Conservation (phyloP, 129 eudicot species). For the Tanacetum coccineum region DNA sequence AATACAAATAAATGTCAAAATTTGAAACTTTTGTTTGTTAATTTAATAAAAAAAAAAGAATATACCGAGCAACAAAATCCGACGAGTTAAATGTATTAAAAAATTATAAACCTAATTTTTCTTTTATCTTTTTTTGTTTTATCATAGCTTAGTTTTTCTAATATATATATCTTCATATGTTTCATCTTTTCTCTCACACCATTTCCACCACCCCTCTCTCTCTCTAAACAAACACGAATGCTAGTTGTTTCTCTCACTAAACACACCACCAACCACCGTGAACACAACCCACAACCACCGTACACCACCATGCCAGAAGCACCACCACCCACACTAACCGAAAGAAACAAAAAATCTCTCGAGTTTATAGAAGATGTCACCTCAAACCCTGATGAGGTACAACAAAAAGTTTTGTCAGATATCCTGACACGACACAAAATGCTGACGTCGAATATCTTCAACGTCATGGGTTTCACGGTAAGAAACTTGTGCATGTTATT, state of each 20-base stretch:
- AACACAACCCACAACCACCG: not conserved
- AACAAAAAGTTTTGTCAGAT: conserved; percentile 49
- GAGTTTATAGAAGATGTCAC: conserved; percentile 77
- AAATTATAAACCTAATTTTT: too few relatives aligned
- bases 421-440: conserved; percentile 66
- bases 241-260: not conserved
- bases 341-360: conserved; percentile 52
- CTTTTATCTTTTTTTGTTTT: too few relatives aligned
- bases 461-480: conserved; percentile 54
- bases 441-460: conserved; percentile 63
- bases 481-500: conserved; percentile 60
- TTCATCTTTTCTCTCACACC: conserved; percentile 33
- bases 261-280: not conserved
- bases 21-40: too few relatives aligned
- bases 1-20: too few relatives aligned
- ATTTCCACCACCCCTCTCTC: not conserved
- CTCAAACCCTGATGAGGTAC: conserved; percentile 52
- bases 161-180: conserved; percentile 36
- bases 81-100: too few relatives aligned
- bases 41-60: too few relatives aligned
- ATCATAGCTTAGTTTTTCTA: not conserved
- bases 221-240: not conserved
- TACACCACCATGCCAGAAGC: conserved; percentile 60
- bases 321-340: conserved; percentile 35
- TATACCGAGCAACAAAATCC: too few relatives aligned